phyloP scores from a whole-genome alignment of 148 eudicot genomes.

The Nepenthes gracilis region DNA sequence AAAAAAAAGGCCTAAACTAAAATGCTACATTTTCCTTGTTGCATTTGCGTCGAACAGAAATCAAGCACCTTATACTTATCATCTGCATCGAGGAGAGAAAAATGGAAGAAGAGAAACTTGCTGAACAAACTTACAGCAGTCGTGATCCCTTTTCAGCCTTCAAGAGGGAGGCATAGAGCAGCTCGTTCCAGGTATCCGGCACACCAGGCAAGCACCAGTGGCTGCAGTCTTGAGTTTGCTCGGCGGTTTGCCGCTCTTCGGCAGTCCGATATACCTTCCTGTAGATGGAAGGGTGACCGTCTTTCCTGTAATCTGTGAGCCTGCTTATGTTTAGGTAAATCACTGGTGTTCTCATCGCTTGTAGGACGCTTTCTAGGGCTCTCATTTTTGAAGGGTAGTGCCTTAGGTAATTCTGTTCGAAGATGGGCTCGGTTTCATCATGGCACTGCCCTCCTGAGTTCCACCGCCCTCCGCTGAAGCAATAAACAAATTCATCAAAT shows the following conservation, averaged over 20 bases:
- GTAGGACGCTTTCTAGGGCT: conserved; percentile 42
- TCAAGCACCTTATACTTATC: too few species aligned
- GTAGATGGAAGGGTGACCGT: conserved; percentile 84
- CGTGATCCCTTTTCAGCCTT: neutral
- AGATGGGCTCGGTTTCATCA: conserved; percentile 75
- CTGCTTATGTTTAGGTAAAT: conserved; percentile 70
- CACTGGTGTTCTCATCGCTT: conserved; percentile 65
- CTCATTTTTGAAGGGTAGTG: conserved; percentile 78
- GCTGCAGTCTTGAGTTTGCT: conserved; percentile 73
- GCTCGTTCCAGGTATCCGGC: conserved; percentile 86
- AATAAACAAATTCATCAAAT: too few species aligned
- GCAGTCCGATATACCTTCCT: conserved; percentile 35
- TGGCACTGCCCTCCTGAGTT: conserved; percentile 95
- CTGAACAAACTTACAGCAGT: neutral
- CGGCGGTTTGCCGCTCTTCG: conserved; percentile 31
- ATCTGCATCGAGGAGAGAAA: too few species aligned
- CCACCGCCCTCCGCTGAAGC: conserved; percentile 88
- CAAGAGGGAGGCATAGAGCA: conserved; percentile 34
- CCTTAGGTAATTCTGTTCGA: conserved; percentile 38
- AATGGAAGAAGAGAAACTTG: too few species aligned
- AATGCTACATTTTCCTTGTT: too few species aligned
- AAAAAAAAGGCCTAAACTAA: too few species aligned
- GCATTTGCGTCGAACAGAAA: too few species aligned
- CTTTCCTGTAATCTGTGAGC: conserved; percentile 81
- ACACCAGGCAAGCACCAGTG: conserved; percentile 99